A percentile compares a stretch with the other conserved stretches of the same genome.
These are phyloP conservation scores for Yueomyces sp. DNA, from an alignment of 805 yeast genomes.

Conservation along the genomic window DNA sequence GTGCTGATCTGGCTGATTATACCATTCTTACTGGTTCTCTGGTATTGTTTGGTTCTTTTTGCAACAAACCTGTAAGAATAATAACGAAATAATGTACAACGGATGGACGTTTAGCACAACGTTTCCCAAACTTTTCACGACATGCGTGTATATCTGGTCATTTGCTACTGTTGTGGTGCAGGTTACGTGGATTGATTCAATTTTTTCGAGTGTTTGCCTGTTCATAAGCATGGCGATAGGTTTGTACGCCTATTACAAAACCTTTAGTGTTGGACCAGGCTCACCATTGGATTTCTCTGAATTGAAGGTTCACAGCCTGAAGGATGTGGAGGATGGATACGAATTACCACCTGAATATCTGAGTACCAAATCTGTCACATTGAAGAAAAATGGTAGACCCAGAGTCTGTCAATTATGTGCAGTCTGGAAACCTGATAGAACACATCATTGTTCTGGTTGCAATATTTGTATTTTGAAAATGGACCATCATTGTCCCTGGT, in stretches of 20 bases:
- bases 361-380: conserved; percentile 28
- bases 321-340: conserved; percentile 14
- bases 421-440: conserved; percentile 70
- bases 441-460: conserved; percentile 77
- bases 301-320: conserved; percentile 24
- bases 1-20: too few relatives aligned
- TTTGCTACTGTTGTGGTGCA: conserved; percentile 7
- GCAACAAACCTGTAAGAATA: too few relatives aligned
- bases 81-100: neutral
- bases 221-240: conserved; percentile 4
- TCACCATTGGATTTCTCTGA: conserved; percentile 46
- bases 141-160: conserved; percentile 13
- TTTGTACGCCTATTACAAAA: conserved; percentile 38
- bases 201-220: conserved; percentile 1
- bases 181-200: conserved; percentile 6
- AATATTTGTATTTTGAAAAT: conserved; percentile 58
- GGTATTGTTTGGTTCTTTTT: too few relatives aligned
- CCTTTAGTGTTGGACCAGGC: conserved; percentile 47
- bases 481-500: conserved; percentile 98
- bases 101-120: conserved; percentile 3
- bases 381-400: conserved; percentile 47
- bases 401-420: conserved; percentile 60
- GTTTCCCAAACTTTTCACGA: conserved; percentile 18
- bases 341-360: conserved; percentile 32
- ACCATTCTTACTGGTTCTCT: too few relatives aligned